Conservation (phyloP, 257 asterid genomes). For the Voacanga thouarsii region DNA sequence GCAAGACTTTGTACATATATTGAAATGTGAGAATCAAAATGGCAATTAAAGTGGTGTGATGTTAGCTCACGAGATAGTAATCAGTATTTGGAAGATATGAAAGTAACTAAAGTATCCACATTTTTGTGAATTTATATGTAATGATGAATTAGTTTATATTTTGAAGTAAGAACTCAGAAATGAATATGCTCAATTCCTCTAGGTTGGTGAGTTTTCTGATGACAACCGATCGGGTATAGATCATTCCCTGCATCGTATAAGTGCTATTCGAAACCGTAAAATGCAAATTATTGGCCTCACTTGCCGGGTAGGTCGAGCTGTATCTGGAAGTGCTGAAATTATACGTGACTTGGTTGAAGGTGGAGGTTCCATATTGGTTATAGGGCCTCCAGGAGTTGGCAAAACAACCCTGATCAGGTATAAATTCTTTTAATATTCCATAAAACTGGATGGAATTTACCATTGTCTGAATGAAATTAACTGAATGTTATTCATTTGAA, state of each 20-base stretch:
- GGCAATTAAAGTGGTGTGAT: background rate
- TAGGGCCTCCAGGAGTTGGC: constrained; percentile 99
- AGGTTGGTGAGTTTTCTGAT: constrained; percentile 97
- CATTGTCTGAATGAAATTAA: background rate
- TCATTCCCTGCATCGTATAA: constrained; percentile 88
- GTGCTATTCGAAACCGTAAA: constrained; percentile 94
- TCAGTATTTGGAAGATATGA: background rate
- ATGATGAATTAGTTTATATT: background rate
- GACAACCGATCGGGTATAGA: constrained; percentile 94
- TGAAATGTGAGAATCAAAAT: background rate
- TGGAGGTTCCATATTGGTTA: constrained; percentile 89
- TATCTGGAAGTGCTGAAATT: constrained; percentile 97
- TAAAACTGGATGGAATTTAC: background rate
- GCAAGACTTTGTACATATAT: background rate
- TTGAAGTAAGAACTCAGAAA: constrained; percentile 9
- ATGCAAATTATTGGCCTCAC: constrained; percentile 95
- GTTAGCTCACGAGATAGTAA: background rate
- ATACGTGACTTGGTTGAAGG: constrained; percentile 80
- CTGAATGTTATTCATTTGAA: background rate
- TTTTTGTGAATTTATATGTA: background rate
- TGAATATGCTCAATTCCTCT: constrained; percentile 25
- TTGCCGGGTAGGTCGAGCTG: constrained; percentile 97
- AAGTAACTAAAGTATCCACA: no score
- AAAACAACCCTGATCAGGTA: constrained; percentile 97
- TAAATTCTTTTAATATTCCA: background rate